Percentiles rank a stretch among this genome's conserved stretches.
phyloP scores from a whole-genome alignment of 2,329 filamentous ascomycete genomes.

The Pseudocercospora eumusae region DNA sequence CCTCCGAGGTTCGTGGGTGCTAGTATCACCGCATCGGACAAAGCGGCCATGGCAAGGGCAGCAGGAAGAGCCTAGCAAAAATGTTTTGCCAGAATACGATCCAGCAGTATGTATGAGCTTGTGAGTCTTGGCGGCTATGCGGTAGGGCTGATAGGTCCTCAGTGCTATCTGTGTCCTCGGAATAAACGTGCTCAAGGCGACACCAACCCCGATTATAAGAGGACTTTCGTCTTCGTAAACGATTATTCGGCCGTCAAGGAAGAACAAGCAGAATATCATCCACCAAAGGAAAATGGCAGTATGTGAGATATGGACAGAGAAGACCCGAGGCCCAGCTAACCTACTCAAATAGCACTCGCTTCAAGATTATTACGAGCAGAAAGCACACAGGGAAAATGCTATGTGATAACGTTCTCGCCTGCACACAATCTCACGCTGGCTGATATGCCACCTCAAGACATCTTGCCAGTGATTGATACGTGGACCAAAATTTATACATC shows the following conservation, averaged over 20 bases:
- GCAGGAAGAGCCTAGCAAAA: constrained; percentile 51
- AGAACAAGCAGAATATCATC: constrained; percentile 76
- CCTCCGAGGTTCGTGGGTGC: constrained; percentile 82
- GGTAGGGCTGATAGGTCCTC: constrained; percentile 24
- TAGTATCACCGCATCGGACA: constrained; percentile 93
- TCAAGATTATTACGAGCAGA: constrained; percentile 78
- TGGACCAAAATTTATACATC: constrained; percentile 90
- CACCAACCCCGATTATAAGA: constrained; percentile 78
- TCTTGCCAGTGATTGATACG: constrained; percentile 78
- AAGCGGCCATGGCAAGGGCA: constrained; percentile 92
- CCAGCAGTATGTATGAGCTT: constrained; percentile 49
- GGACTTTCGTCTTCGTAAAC: constrained; percentile 93
- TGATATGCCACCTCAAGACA: constrained; percentile 76
- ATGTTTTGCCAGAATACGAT: constrained; percentile 73
- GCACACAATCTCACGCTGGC: constrained; percentile 90
- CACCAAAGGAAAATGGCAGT: constrained; percentile 54
- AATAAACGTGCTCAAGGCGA: constrained; percentile 88
- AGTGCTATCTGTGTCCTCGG: constrained; percentile 93
- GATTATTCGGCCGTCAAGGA: constrained; percentile 98
- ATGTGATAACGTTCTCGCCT: constrained; percentile 91
- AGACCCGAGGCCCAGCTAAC: not conserved
- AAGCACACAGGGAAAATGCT: constrained; percentile 91
- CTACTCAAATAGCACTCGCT: constrained; percentile 60
- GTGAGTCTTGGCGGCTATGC: not conserved
- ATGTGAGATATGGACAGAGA: constrained; percentile 25